These are phyloP conservation scores for Lipomyces anomalus DNA, from an alignment of 805 yeast genomes.

Conservation along the genomic window DNA sequence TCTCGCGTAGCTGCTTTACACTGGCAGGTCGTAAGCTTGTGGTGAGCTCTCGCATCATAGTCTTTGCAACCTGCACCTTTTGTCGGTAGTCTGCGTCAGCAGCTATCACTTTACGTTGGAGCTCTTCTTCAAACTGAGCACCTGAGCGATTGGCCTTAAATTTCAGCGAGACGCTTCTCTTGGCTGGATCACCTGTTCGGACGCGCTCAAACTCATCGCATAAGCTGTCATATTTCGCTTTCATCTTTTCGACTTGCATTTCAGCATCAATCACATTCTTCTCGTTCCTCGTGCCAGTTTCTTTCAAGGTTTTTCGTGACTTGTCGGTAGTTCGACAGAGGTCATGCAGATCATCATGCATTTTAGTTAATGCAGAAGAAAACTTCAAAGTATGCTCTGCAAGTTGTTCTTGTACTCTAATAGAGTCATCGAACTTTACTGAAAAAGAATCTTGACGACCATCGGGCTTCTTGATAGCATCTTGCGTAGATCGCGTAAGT, in stretches of 20 bases:
- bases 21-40: constrained; percentile 71
- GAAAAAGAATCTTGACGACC: constrained; percentile 63
- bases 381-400: constrained; percentile 59
- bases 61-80: constrained; percentile 66
- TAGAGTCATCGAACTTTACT: constrained; percentile 57
- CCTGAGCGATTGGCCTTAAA: constrained; percentile 64
- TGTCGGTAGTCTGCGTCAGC: constrained; percentile 85
- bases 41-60: constrained; percentile 66
- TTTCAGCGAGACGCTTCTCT: constrained; percentile 73
- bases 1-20: constrained; percentile 63
- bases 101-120: constrained; percentile 67
- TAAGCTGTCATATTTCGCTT: constrained; percentile 63
- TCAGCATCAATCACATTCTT: constrained; percentile 82
- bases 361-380: constrained; percentile 70
- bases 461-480: constrained; percentile 43
- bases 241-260: constrained; percentile 43
- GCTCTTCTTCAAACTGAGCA: constrained; percentile 84
- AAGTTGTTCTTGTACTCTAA: constrained; percentile 73
- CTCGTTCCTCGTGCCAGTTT: constrained; percentile 73
- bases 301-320: constrained; percentile 71
- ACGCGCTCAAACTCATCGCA: constrained; percentile 84
- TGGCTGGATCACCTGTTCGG: constrained; percentile 73
- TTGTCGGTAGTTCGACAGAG: constrained; percentile 64
- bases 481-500: constrained; percentile 53
- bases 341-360: constrained; percentile 78